phyloP scores from a whole-genome alignment of 2,329 filamentous ascomycete genomes.

The Fusarium illudens region DNA sequence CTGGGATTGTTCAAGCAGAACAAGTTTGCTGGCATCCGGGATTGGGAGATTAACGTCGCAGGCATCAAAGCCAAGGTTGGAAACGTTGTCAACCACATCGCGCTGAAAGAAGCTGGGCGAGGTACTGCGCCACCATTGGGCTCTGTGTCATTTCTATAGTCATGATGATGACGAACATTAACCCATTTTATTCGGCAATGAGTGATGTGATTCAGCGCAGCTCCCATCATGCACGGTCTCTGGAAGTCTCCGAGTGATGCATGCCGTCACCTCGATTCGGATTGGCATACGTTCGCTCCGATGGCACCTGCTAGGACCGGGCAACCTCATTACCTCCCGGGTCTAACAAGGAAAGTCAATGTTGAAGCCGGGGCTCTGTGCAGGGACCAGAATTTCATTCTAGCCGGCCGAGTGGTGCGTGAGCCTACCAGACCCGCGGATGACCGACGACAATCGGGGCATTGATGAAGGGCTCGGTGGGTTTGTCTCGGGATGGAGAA shows the following conservation, averaged over 20 bases:
- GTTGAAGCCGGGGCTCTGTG: background rate
- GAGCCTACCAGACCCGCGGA: background rate
- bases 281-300: background rate
- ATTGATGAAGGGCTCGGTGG: background rate
- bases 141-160: conserved; percentile 20
- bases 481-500: conserved; percentile 7
- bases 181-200: conserved; percentile 2
- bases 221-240: background rate
- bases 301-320: background rate
- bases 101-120: conserved; percentile 41
- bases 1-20: conserved; percentile 37
- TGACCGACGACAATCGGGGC: background rate
- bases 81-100: conserved; percentile 68
- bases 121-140: background rate
- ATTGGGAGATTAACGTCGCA: conserved; percentile 62
- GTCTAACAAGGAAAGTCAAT: background rate
- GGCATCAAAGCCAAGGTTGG: conserved; percentile 79
- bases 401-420: background rate
- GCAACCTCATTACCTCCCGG: background rate
- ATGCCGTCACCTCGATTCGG: background rate
- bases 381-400: background rate
- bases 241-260: background rate
- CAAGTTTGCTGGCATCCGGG: conserved; percentile 45
- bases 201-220: background rate
- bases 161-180: conserved; percentile 5